Base-by-base conservation (phyloP, 495 filamentous ascomycete species). In the Penicillium odoratum region DNA sequence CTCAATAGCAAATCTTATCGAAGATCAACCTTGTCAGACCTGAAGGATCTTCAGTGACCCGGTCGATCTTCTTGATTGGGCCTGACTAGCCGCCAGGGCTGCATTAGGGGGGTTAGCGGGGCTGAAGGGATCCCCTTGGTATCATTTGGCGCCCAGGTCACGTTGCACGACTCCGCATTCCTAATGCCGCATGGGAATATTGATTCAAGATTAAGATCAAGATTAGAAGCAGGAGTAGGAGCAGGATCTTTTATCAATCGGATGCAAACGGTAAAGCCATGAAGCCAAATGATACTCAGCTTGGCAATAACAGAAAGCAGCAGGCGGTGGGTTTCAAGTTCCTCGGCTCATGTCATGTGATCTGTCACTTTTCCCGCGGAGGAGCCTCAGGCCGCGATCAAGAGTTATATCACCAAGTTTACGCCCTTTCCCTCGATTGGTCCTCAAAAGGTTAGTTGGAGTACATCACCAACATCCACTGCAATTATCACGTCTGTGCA, bases 31-130 rank as follows among this genome's bases (percentile, higher is more conserved):
- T 15, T 28, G 42, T 44, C 42, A 25, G 46, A 13, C 55, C 45
- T 56, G 55, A 54, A 44, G 48, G 65, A 65, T 64, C 66, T 63
- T 60, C 60, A 43, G 26, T 47, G 51, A 56, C 49, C 60, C 60
- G 59, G 48, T 46, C 50, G 51, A 48, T 53, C 46, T 15, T 15
- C 25, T 31, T 48, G 46, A 48, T 48, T 48, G 46, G 46, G 25
- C 13, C 28, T 11, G 8, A 3, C 58, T 58, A 58, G 61, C 59
- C 64, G 67, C 66, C 61, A 63, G 63, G 55, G 61, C 51, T 55
- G 50, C 38, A 40, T 40, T 40, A 40, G 38, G 38, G 38, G n/a
- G 38, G 38, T 40, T 48, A 15, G 28, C 28, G 46, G 25, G 28
- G 46, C 4, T 11, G 16, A 11, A 48, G 31, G 28, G 46, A n/a